Evolutionary conservation across 371 early-diverging fungal species (phyloP), one percentile per base, ranked within the genome.

Genomic region (Mucor circinelloides): DNA sequence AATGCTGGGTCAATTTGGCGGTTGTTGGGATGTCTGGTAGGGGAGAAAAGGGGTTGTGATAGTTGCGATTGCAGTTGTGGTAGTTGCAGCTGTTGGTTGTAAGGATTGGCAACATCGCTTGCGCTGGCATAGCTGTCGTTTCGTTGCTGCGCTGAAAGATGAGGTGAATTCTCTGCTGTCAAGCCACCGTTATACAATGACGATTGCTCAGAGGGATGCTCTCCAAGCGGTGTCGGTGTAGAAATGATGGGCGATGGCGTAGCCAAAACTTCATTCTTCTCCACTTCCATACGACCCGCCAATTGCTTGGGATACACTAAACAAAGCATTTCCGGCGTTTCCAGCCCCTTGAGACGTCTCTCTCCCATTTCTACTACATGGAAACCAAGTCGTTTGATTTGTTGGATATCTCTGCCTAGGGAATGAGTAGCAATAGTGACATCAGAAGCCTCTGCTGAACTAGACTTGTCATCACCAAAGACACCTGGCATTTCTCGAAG

Each of bases 251-350:
- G 30, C 4, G 66, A 28, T 4, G 63, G 10, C 7, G 48, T 21
- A 1, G 68, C 58, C 48, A 71, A 58, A 3, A 75, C 27, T 19
- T 80, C 78, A 66, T 73, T 58, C 67, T 79, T 76, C 64, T 82
- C 76, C 60, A 69, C 42, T 60, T 77, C 76, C 75, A 83, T 75
- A 60, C 82, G 64, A 31, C 87, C 86, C 31, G 79, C 69, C 50
- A 90, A 74, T 17, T 82, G 77, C 7, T 85, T 83, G 3, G 91
- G 88, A 58, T 88, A 93, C 0, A 95, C 89, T 66, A 91, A 69
- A 38, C 88, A 90, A n/a, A 97, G 76, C 70, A 88, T 83, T 73
- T 97, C 97, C 1, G 95, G 92, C 1, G 91, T 93, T 74, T 97
- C 97, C 27, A 97, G 72, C 0, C 97, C 97, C 76, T 95, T 95